Evolutionary conservation across 208 protist species (phyloP).

Genomic region (Entamoeba invadens): DNA sequence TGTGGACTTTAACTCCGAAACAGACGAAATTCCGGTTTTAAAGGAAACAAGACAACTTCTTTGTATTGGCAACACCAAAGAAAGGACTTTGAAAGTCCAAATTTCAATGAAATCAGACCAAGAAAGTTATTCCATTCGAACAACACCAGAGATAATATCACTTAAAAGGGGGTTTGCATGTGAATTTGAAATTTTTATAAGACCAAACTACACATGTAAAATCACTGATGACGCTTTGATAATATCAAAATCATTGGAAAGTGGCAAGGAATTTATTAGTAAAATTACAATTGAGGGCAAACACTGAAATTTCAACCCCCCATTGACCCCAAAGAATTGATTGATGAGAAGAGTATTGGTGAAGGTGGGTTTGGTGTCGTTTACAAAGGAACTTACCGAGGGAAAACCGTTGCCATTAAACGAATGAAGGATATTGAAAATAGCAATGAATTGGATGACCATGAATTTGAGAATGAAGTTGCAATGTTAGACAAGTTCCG

Average conservation of each 20-base stretch:
- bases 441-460: background rate
- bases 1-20: too few species aligned
- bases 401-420: background rate
- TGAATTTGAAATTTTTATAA: background rate
- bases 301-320: background rate
- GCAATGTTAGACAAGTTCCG: conserved; percentile 23
- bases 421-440: background rate
- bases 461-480: conserved; percentile 35
- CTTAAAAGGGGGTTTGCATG: background rate
- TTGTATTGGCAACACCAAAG: background rate
- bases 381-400: background rate
- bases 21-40: background rate
- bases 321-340: background rate
- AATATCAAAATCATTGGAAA: background rate
- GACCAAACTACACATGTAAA: background rate
- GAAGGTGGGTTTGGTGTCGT: background rate
- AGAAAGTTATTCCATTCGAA: background rate
- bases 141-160: background rate
- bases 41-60: background rate
- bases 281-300: background rate
- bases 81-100: background rate
- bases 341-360: background rate
- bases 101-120: background rate
- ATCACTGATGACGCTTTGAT: background rate
- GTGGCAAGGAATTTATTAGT: background rate